Conservation (phyloP, 192 early-diverging fungal species). For the Chytriomyces sp. region DNA sequence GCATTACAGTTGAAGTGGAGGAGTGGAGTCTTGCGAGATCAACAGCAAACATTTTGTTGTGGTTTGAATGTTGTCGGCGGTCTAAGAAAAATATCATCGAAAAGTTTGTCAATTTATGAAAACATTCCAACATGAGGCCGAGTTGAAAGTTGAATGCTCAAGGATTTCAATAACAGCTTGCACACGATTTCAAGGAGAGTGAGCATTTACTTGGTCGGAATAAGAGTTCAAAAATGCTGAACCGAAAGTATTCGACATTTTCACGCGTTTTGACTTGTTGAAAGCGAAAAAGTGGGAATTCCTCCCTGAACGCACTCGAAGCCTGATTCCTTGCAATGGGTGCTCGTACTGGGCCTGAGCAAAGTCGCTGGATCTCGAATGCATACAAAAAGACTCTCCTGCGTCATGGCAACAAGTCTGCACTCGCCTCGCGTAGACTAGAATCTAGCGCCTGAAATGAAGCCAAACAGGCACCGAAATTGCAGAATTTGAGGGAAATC, state of each 20-base stretch:
- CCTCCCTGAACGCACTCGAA: neutral
- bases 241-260: constrained; percentile 5
- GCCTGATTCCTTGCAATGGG: neutral
- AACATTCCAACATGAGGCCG: no score
- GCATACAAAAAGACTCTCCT: neutral
- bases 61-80: no score
- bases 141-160: no score
- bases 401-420: neutral
- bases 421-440: neutral
- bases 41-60: no score
- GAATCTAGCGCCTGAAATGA: neutral
- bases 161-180: no score
- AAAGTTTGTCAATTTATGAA: no score
- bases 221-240: no score
- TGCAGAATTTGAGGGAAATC: neutral
- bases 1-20: no score
- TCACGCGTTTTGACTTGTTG: neutral
- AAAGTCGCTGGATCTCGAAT: neutral
- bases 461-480: neutral
- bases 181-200: no score
- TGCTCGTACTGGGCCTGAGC: neutral
- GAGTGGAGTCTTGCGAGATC: no score
- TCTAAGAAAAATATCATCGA: no score
- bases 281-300: neutral
- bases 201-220: no score